Conservation (phyloP, 2,329 filamentous ascomycete genomes). For the Paraconiothyrium brasiliense region DNA sequence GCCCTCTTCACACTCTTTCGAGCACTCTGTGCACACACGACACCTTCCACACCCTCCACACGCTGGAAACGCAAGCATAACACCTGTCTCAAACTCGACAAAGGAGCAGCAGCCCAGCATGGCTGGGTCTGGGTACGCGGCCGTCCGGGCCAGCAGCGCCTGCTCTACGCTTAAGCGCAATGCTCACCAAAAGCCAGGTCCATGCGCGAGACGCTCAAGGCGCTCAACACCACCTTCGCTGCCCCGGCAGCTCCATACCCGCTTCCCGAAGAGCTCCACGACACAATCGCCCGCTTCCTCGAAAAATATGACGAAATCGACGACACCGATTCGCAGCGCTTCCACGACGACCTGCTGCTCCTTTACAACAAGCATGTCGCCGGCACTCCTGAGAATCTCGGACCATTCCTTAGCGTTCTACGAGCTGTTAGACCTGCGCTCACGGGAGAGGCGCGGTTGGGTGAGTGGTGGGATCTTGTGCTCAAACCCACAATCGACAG, state of each 20-base stretch:
- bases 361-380: constrained; percentile 73
- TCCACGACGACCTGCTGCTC: constrained; percentile 76
- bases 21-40: not conserved
- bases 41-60: not conserved
- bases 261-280: constrained; percentile 71
- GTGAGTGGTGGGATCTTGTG: constrained; percentile 77
- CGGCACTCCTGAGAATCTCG: constrained; percentile 65
- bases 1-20: not conserved
- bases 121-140: constrained; percentile 35
- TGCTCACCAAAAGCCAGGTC: constrained; percentile 47
- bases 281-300: constrained; percentile 72
- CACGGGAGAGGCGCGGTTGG: constrained; percentile 67
- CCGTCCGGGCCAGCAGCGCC: not conserved
- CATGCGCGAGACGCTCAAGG: constrained; percentile 60
- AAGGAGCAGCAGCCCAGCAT: constrained; percentile 15
- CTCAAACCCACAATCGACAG: constrained; percentile 66
- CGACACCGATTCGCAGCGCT: constrained; percentile 72
- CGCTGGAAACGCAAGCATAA: not conserved
- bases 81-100: not conserved
- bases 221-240: constrained; percentile 56
- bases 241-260: constrained; percentile 58
- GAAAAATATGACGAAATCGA: constrained; percentile 74
- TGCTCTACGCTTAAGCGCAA: not conserved
- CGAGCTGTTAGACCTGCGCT: constrained; percentile 71
- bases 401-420: constrained; percentile 74